Evolutionary conservation across 2,329 filamentous ascomycete genomes (phyloP), one percentile per base, ranked within the genome.

Genomic region (Colletotrichum abscissum): DNA sequence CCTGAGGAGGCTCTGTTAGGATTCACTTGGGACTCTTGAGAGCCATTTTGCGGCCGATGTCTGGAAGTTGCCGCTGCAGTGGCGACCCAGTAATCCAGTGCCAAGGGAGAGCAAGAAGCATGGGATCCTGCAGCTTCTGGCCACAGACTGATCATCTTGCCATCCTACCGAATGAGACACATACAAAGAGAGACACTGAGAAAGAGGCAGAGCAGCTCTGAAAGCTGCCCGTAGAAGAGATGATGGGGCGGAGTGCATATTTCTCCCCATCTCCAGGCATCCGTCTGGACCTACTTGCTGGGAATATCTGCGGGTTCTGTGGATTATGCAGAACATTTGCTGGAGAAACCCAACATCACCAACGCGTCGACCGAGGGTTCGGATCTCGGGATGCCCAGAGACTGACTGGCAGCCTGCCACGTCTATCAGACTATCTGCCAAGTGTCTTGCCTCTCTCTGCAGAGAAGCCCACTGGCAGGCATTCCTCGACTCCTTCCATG

Each of bases 191-290:
- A 26, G 46, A 54, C 9, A 52, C 16, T 8, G 22, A 19, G 28
- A 14, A 5, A 12, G 46, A 19, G 60, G 60, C 60, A 63, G 42
- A 35, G 60, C 42, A 54, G 28, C 28, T 19, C 19, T 30, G n/a
- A 55, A 55, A 12, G 59, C 70, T 73, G 70, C 60, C 70, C 67
- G 70, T 65, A 73, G 56, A 73, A 55, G 55, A 73, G 70, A 73
- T 70, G 70, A 73, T 70, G 67, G 67, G 70, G 70, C 64, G 56
- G 56, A 67, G 65, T 62, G 57, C 65, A 55, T 16, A 26, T 56
- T 33, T n/a, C n/a, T 46, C 62, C 28, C 26, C 54, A 28, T 62
- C 63, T 58, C 69, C 59, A 69, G 70, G 67, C 59, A 69, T 22
- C 60, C 67, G 33, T 73, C 70, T 56, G 46, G 60, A 65, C 60